Conservation (phyloP, 139 green algal genomes). For the Chlamydomonas applanata region DNA sequence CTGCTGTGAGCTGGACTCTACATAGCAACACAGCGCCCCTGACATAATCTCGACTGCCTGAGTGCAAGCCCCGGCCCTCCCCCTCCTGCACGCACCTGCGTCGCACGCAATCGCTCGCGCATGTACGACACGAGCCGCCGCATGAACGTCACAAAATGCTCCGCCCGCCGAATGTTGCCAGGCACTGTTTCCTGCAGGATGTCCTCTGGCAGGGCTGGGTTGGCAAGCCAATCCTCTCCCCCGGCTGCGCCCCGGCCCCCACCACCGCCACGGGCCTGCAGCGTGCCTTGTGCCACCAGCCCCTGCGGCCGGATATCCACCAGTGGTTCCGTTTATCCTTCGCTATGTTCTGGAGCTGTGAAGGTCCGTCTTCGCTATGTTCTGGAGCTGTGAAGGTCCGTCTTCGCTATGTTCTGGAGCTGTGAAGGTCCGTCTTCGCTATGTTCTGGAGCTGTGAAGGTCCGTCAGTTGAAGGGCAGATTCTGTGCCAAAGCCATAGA, state of each 20-base stretch:
- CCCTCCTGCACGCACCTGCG: slow-evolving; percentile 8
- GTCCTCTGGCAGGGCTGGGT: slow-evolving; percentile 86
- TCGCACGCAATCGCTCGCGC: slow-evolving; percentile 35
- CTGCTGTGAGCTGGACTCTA: too few relatives aligned
- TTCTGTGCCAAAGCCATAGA: too few relatives aligned
- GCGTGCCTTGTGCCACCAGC: slow-evolving; percentile 70
- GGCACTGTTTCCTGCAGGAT: slow-evolving; percentile 86
- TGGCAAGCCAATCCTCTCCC: slow-evolving; percentile 75
- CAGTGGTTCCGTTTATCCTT: too few relatives aligned
- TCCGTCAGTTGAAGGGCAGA: too few relatives aligned
- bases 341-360: too few relatives aligned
- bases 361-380: too few relatives aligned
- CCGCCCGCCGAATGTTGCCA: slow-evolving; percentile 93
- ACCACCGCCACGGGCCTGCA: slow-evolving; percentile 23
- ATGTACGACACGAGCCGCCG: slow-evolving; percentile 89
- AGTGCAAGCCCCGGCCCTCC: neutral
- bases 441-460: too few relatives aligned
- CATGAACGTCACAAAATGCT: slow-evolving; percentile 98
- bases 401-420: too few relatives aligned
- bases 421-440: too few relatives aligned
- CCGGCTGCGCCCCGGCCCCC: slow-evolving; percentile 9
- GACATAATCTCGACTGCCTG: too few relatives aligned
- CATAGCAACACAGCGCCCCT: too few relatives aligned
- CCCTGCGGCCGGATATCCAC: slow-evolving; percentile 41
- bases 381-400: too few relatives aligned